Conservation (phyloP, 1,139 yeast species). For the Suhomyces bokatorum region DNA sequence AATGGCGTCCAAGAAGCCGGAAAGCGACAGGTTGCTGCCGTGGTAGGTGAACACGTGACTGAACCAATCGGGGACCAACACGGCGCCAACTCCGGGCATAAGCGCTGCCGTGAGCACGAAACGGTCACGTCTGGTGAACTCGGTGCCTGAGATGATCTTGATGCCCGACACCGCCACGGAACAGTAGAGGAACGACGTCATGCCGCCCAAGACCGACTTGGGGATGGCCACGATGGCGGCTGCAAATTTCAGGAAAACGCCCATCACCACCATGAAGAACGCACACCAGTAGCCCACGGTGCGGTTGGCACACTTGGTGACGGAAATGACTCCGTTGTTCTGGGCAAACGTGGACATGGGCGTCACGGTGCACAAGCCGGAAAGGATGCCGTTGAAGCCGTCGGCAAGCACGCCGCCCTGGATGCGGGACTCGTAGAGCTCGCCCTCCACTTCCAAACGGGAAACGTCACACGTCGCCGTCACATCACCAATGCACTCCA, state of each 20-base stretch:
- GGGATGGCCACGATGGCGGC: conserved; percentile 89
- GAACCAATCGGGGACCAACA: conserved; percentile 78
- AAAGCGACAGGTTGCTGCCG: conserved; percentile 62
- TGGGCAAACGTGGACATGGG: conserved; percentile 92
- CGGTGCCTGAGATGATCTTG: conserved; percentile 70
- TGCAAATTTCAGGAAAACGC: conserved; percentile 83
- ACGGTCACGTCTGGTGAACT: conserved; percentile 85
- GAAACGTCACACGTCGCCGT: conserved; percentile 93
- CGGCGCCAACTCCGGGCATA: conserved; percentile 77
- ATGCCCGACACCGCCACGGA: conserved; percentile 90
- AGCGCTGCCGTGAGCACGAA: conserved; percentile 76
- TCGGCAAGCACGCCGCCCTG: conserved; percentile 93
- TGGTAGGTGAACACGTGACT: conserved; percentile 68
- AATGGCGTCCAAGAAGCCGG: conserved; percentile 79
- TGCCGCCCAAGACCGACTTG: conserved; percentile 82
- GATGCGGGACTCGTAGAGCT: conserved; percentile 73
- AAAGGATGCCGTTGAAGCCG: conserved; percentile 66
- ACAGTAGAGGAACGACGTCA: conserved; percentile 86
- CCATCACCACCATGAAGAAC: conserved; percentile 79
- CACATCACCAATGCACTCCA: conserved; percentile 92
- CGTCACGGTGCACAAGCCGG: conserved; percentile 74
- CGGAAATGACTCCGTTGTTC: conserved; percentile 88
- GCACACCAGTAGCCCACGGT: conserved; percentile 89
- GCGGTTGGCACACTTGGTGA: conserved; percentile 87
- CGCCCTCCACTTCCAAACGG: conserved; percentile 79